Evolutionary conservation across 1,284 basidiomycete genomes (phyloP).

Genomic region (Filobasidium uniguttulatum): DNA sequence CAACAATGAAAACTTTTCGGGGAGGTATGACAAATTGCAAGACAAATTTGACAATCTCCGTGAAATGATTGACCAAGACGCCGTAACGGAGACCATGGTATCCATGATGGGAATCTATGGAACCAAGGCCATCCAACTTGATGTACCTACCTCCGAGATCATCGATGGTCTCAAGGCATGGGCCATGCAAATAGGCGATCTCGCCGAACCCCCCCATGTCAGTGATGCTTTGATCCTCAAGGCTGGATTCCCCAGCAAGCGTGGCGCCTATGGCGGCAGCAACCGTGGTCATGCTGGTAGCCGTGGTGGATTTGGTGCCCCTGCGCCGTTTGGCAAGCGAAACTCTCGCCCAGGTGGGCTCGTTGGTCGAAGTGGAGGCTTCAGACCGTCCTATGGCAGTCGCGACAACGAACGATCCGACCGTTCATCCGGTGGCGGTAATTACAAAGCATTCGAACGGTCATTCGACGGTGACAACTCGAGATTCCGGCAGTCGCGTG

Average conservation of each 20-base stretch:
- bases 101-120: constrained; percentile 65
- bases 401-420: no score
- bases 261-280: neutral
- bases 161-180: constrained; percentile 54
- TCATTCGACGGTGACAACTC: no score
- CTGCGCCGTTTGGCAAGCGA: no score
- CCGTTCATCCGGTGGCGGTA: no score
- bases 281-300: neutral
- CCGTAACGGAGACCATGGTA: constrained; percentile 52
- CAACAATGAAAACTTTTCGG: no score
- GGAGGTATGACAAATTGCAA: no score
- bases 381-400: no score
- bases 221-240: constrained; percentile 42
- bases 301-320: neutral
- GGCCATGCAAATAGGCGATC: constrained; percentile 45
- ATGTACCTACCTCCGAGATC: constrained; percentile 39
- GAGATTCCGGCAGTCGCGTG: no score
- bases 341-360: no score
- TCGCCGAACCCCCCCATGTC: constrained; percentile 43
- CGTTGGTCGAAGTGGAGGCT: no score
- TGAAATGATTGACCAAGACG: constrained; percentile 48
- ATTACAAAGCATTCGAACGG: no score
- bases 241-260: constrained; percentile 24
- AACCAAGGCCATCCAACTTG: constrained; percentile 41
- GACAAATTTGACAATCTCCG: no score